phyloP scores from a whole-genome alignment of 2,329 filamentous ascomycete genomes.

The Penicillium sp. region DNA sequence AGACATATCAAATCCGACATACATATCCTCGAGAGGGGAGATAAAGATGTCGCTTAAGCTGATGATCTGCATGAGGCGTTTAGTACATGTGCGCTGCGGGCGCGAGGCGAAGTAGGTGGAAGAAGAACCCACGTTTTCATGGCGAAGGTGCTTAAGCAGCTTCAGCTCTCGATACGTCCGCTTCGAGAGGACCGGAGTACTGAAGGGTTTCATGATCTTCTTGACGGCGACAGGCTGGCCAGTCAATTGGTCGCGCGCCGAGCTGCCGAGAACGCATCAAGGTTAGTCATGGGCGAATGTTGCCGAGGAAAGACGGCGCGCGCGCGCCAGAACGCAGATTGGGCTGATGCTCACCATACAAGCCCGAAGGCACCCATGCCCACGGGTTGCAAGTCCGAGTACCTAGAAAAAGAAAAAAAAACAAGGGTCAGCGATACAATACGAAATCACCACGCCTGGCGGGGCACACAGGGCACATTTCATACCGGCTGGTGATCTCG shows the following conservation, averaged over 20 bases:
- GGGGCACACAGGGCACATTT: constrained; percentile 32
- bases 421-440: not conserved
- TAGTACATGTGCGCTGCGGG: constrained; percentile 5
- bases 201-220: constrained; percentile 99
- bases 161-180: constrained; percentile 97
- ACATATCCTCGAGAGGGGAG: constrained; percentile 98
- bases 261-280: constrained; percentile 62
- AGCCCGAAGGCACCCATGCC: constrained; percentile 99
- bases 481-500: constrained; percentile 99
- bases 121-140: constrained; percentile 78
- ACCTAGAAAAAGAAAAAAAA: constrained; percentile 60
- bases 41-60: constrained; percentile 99
- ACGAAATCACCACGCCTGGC: not conserved
- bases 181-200: constrained; percentile 97
- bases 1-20: constrained; percentile 42
- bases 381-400: constrained; percentile 96
- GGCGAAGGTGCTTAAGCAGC: constrained; percentile 91
- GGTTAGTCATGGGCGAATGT: constrained; percentile 19
- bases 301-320: not conserved
- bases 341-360: constrained; percentile 71
- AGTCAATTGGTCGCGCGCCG: constrained; percentile 96
- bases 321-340: constrained; percentile 6
- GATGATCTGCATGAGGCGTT: constrained; percentile 70
- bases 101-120: not conserved
- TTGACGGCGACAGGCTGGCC: constrained; percentile 97